Percentiles rank a stretch among this genome's conserved stretches.
Conservation (phyloP, 441 rosid genomes). For the Adansonia grandidieri region DNA sequence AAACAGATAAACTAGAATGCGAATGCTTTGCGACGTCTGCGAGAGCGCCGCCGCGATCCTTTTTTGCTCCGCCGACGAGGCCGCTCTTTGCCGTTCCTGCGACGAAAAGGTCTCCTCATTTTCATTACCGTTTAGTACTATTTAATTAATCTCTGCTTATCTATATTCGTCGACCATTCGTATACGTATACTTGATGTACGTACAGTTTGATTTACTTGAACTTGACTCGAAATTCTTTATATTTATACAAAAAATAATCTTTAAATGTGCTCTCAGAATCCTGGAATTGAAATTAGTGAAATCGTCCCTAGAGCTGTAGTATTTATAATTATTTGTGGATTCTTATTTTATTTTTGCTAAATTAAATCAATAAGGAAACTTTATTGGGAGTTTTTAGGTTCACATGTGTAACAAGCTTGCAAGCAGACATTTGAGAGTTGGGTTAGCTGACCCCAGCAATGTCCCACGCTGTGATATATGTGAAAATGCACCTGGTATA, state of each 20-base stretch:
- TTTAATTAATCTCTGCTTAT: not conserved
- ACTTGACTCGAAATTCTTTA: not conserved
- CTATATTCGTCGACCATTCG: not conserved
- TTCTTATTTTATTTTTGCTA: not conserved
- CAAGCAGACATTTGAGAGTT: conserved; percentile 84
- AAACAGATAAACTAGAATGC: conserved; percentile 43
- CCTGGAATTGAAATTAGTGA: not conserved
- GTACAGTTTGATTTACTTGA: not conserved
- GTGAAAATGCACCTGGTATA: conserved; percentile 91
- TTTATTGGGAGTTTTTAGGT: conserved; percentile 53
- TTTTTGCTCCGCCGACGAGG: conserved; percentile 94
- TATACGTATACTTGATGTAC: not conserved
- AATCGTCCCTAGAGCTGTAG: not conserved
- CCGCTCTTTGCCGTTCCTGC: conserved; percentile 84
- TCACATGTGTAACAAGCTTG: conserved; percentile 88
- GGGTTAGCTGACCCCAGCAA: conserved; percentile 80
- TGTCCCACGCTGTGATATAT: conserved; percentile 86
- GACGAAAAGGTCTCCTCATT: conserved; percentile 58
- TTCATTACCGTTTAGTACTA: not conserved
- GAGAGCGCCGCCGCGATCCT: conserved; percentile 86
- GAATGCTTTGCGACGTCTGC: conserved; percentile 84
- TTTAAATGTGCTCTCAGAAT: too few species aligned
- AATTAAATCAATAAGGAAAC: conserved; percentile 3
- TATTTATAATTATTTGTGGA: not conserved
- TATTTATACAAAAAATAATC: too few species aligned